phyloP scores from a whole-genome alignment of 176 grass and related monocot species.

The barley (Hordeum vulgare) region MorexV3_pseudomolecules_assembly NC_058520.1:180284842-180285341 shows the following conservation, averaged over 20 bases:
- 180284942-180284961: background rate
- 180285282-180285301: conserved; percentile 20
- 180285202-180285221: conserved; percentile 37
- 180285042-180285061: too few species aligned
- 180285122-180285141: background rate
- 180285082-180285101: conserved; percentile 15
- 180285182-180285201: conserved; percentile 30
- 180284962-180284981: background rate
- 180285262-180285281: background rate
- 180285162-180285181: background rate
- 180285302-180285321: conserved; percentile 46
- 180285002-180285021: background rate
- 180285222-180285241: conserved; percentile 64
- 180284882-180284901: background rate
- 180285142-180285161: conserved; percentile 5
- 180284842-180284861: background rate
- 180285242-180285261: conserved; percentile 37
- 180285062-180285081: background rate
- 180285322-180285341: conserved; percentile 51
- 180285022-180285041: background rate
- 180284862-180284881: background rate
- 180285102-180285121: conserved; percentile 1
- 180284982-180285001: background rate
- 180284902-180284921: background rate
- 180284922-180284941: background rate